phyloP scores from a whole-genome alignment of 768 basidiomycete species.

The Suillus plorans region DNA sequence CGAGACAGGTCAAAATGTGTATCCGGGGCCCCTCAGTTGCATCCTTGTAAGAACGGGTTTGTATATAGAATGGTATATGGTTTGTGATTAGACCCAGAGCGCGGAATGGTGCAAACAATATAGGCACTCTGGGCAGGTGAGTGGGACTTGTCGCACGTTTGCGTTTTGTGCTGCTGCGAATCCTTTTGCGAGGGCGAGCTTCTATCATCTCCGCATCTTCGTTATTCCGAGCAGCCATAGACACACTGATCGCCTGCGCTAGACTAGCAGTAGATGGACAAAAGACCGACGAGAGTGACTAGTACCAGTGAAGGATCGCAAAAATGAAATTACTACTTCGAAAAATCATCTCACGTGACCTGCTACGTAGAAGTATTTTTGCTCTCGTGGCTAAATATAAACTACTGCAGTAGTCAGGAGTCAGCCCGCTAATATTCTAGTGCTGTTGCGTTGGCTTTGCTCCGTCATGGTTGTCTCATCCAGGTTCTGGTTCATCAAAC shows the following conservation, averaged over 20 bases:
- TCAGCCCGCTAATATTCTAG: no score
- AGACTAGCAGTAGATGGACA: neutral
- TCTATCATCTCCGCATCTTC: slow-evolving; percentile 14
- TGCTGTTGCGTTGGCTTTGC: no score
- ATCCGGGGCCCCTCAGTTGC: slow-evolving; percentile 81
- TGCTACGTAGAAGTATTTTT: neutral
- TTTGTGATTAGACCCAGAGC: slow-evolving; percentile 95
- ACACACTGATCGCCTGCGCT: neutral
- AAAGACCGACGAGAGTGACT: neutral
- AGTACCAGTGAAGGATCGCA: neutral
- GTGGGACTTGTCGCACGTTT: slow-evolving; percentile 5
- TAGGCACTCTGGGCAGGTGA: slow-evolving; percentile 21
- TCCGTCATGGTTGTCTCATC: no score
- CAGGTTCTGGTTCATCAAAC: no score
- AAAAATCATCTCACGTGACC: slow-evolving; percentile 9
- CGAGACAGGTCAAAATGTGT: slow-evolving; percentile 84
- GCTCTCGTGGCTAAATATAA: neutral
- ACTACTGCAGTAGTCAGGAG: neutral
- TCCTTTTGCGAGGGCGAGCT: slow-evolving; percentile 27
- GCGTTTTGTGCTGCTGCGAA: slow-evolving; percentile 13
- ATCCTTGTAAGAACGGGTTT: slow-evolving; percentile 82
- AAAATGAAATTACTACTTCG: neutral
- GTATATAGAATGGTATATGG: slow-evolving; percentile 83
- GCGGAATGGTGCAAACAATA: slow-evolving; percentile 89
- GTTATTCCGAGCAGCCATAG: slow-evolving; percentile 16